Conservation (phyloP, 192 early-diverging fungal species). For the Polychytrium aggregatum region DNA sequence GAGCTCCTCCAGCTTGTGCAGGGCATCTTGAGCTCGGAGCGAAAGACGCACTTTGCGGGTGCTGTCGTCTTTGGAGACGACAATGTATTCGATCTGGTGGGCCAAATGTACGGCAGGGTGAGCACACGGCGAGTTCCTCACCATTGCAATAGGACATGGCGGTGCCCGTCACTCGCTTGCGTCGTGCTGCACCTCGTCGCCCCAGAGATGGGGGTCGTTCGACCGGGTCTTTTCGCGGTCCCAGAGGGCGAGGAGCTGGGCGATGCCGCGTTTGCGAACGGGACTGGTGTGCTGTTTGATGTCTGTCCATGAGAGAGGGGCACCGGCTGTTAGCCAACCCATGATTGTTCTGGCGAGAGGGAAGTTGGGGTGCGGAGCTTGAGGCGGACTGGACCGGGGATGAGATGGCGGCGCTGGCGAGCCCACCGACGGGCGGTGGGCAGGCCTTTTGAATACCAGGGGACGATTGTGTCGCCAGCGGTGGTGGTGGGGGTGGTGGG, state of each 20-base stretch:
- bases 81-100: slow-evolving; percentile 84
- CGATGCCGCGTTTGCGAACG: slow-evolving; percentile 84
- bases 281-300: slow-evolving; percentile 73
- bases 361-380: too few species aligned
- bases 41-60: slow-evolving; percentile 60
- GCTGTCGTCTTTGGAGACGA: slow-evolving; percentile 68
- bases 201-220: slow-evolving; percentile 81
- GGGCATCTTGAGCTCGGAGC: slow-evolving; percentile 69
- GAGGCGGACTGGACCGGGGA: too few species aligned
- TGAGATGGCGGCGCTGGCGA: too few species aligned
- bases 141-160: too few species aligned
- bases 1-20: slow-evolving; percentile 55
- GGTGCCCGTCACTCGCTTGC: background rate
- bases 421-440: too few species aligned
- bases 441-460: too few species aligned
- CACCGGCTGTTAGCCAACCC: too few species aligned
- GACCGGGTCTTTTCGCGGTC: slow-evolving; percentile 65
- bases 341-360: too few species aligned
- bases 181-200: slow-evolving; percentile 71
- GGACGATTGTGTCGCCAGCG: too few species aligned
- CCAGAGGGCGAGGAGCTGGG: slow-evolving; percentile 86
- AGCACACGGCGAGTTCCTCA: background rate
- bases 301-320: too few species aligned
- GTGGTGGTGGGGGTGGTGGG: too few species aligned
- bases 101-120: background rate